Base-by-base conservation (phyloP, 306 rosid species). In the Gastrolobium villosum region DNA sequence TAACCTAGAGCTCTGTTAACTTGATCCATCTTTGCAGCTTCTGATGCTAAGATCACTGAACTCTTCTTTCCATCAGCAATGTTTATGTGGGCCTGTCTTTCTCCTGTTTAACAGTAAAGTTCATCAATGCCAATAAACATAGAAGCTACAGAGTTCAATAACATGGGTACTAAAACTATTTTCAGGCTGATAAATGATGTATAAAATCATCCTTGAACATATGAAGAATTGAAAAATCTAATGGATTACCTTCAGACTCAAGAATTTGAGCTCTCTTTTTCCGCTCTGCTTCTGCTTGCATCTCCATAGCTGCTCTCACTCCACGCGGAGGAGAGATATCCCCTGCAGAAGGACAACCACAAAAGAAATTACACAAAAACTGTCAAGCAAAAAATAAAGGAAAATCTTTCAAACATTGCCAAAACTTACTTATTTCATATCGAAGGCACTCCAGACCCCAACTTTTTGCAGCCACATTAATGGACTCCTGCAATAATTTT, bases 221-320 rank as follows among this genome's bases (percentile, higher is more conserved):
- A 6, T 10, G 26, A 65, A 50, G 72, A 77, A 54, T 41, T 56
- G 49, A 44, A 78, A 71, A 40, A 62, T 48, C 52, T 59, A 74
- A 70, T 49, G 65, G 66, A 52, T 76, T 67, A 92, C 99, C 99
- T 90, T 95, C 99, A 26, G 99, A 95, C 73, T 91, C 99, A 35
- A 95, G 98, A 81, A 95, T 89, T 85, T 92, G 97, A 82, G 97
- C 98, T 86, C 99, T 91, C 90, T 86, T 95, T 78, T 90, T 93
- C 64, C 99, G 87, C 78, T 95, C 99, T 61, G 99, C 99, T 83
- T 93, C 99, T 9, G 99, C 99, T 87, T 95, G 99, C 99, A 93
- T 90, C 85, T 95, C 98, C 99, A 95, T 95, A 52, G 99, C 91
- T 48, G 90, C 96, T 86, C 91, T 91, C 72, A 95, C 99, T 52